Base-by-base conservation (phyloP, 805 yeast species). In the Ogataea ramenticola region DNA sequence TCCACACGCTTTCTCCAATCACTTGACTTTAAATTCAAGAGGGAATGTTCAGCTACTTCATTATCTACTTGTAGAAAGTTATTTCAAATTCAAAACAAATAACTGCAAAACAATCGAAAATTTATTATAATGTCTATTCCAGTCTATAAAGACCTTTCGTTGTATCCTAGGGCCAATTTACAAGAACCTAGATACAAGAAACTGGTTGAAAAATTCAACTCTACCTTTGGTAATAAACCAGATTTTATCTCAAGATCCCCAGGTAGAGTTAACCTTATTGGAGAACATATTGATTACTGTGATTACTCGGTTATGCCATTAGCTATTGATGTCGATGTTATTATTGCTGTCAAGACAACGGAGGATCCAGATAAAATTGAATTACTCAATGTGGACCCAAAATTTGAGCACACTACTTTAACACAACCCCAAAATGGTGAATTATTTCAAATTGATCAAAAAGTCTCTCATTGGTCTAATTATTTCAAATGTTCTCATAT, bases 221-320 rank as follows among this genome's bases (percentile, higher is more conserved):
- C 47, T 9, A 40, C 48, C 3, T 75, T 67, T 49, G 68, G 61
- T 42, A 68, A 61, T 42, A 51, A 51, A 7, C 73, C 76, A 4
- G 71, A 68, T 30, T 72, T 79, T 54, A 60, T 77, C 33, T 65
- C 80, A 20, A 67, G 88, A 41, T 75, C 85, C 15, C 89, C 90
- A n/a, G 89, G 89, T 29, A 66, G 90, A 52, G 89, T 82, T 43
- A 82, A 82, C 57, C 64, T 82, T 46, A 79, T 82, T 44, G 89
- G 90, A 32, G 89, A 82, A 51, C 90, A 82, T 56, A 77, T 82
- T 44, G 89, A 82, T 62, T 82, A 82, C 57, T 74, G 77, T 50
- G 72, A 74, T 53, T 82, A 78, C 57, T 71, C 86, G 7, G 84
- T 79, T 11, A 68, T 82, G 50, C 89, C 89, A 16, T 77, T 82